Evolutionary conservation across 2,329 filamentous ascomycete genomes (phyloP).

Genomic region (Talaromyces amestolkiae): DNA sequence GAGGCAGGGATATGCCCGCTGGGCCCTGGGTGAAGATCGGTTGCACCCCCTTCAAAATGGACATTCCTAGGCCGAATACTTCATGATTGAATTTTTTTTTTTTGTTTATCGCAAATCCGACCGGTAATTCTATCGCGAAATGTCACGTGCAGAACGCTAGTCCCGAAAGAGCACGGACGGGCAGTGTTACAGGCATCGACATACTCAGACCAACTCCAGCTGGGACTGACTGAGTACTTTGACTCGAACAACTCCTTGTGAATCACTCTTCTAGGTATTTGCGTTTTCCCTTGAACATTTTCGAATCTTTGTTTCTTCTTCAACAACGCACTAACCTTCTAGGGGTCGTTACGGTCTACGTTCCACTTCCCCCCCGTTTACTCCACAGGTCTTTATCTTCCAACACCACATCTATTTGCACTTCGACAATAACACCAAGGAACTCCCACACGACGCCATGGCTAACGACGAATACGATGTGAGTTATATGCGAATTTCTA

Average conservation of each 20-base stretch:
- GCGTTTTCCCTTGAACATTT: background rate
- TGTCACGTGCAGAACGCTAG: conserved; percentile 16
- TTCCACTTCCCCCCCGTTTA: conserved; percentile 18
- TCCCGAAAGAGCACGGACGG: conserved; percentile 1
- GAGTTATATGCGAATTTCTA: conserved; percentile 44
- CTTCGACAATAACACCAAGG: conserved; percentile 11
- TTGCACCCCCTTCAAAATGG: conserved; percentile 16
- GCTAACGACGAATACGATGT: conserved; percentile 99
- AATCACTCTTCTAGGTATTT: conserved; percentile 6
- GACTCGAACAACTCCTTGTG: conserved; percentile 3
- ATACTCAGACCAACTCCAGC: conserved; percentile 4
- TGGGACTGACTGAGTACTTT: background rate
- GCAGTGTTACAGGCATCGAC: conserved; percentile 5
- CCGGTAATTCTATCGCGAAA: conserved; percentile 2
- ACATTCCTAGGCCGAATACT: background rate
- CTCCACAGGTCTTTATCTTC: conserved; percentile 15
- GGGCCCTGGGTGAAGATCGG: conserved; percentile 5
- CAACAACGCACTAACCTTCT: background rate
- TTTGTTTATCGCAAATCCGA: background rate
- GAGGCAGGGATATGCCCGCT: conserved; percentile 8
- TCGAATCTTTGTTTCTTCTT: too few relatives aligned
- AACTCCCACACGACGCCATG: conserved; percentile 56
- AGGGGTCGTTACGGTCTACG: conserved; percentile 6
- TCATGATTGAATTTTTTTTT: background rate
- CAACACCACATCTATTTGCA: conserved; percentile 9